Evolutionary conservation across 2,329 filamentous ascomycete species (phyloP).

Genomic region (Pleomassaria siparia): DNA sequence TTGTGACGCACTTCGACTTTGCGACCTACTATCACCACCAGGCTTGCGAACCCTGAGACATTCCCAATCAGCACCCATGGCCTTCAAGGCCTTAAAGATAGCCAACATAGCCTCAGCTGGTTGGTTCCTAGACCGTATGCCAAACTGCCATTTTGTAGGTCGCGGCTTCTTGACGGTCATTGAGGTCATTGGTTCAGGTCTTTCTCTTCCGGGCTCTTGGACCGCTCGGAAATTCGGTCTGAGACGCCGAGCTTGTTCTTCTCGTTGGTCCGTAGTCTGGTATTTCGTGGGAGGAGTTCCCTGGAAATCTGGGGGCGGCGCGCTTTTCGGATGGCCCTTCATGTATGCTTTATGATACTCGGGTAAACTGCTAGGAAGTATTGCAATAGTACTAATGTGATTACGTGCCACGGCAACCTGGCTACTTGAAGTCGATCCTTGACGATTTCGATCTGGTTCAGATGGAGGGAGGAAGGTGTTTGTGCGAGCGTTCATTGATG

Average conservation of each 20-base stretch:
- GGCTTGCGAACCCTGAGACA: conserved; percentile 47
- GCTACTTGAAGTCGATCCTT: conserved; percentile 47
- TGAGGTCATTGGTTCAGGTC: conserved; percentile 58
- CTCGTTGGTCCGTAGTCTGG: conserved; percentile 65
- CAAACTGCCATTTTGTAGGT: conserved; percentile 95
- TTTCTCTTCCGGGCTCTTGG: conserved; percentile 56
- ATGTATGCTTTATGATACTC: conserved; percentile 90
- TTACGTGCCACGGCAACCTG: conserved; percentile 44
- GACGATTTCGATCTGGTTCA: conserved; percentile 46
- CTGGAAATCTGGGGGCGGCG: conserved; percentile 22
- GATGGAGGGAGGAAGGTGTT: conserved; percentile 28
- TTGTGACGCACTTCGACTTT: conserved; percentile 34
- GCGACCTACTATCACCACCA: conserved; percentile 44
- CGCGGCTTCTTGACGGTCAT: conserved; percentile 69
- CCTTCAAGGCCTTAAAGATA: conserved; percentile 87
- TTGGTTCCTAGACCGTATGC: conserved; percentile 89
- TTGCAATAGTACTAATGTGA: conserved; percentile 76
- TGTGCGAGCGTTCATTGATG: conserved; percentile 39
- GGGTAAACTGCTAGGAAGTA: conserved; percentile 87
- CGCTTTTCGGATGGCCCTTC: conserved; percentile 59
- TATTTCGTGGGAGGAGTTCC: conserved; percentile 41
- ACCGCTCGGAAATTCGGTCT: conserved; percentile 81
- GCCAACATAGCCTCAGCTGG: conserved; percentile 93
- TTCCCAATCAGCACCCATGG: conserved; percentile 88
- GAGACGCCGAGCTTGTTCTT: conserved; percentile 75